These are phyloP conservation scores for Mycena maculata DNA, from an alignment of 768 basidiomycete species.

Conservation along the genomic window DNA sequence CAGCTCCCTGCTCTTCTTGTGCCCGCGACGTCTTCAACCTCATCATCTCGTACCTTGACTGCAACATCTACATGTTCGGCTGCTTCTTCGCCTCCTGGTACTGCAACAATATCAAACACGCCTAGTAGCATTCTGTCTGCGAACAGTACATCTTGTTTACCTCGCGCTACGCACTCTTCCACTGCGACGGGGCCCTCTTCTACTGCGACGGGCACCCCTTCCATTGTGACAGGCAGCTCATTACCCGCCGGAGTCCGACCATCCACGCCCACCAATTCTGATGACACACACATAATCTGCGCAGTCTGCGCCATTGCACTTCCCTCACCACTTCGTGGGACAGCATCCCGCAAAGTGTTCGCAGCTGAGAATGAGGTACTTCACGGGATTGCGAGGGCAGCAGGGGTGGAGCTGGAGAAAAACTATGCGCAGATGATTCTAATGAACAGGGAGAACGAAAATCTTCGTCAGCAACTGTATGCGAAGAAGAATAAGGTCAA, in stretches of 20 bases:
- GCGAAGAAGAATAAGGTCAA: slow-evolving; percentile 21
- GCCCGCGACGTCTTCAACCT: background rate
- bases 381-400: background rate
- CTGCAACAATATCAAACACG: no score
- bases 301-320: background rate
- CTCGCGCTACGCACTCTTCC: no score
- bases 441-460: slow-evolving; percentile 13
- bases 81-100: background rate
- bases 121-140: no score
- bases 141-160: no score
- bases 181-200: no score
- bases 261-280: background rate
- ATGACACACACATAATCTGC: background rate
- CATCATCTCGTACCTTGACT: background rate
- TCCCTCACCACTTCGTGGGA: background rate
- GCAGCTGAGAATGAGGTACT: slow-evolving; percentile 17
- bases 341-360: slow-evolving; percentile 6
- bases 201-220: no score
- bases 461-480: slow-evolving; percentile 4
- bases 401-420: background rate
- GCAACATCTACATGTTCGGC: background rate
- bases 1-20: slow-evolving; percentile 7
- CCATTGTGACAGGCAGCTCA: no score
- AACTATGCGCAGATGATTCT: slow-evolving; percentile 14
- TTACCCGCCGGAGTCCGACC: no score